A percentile compares a stretch with the other conserved stretches of the same genome.
These are phyloP conservation scores for Arabis alpina DNA, from an alignment of 345 rosid species.

Conservation along the genomic window DNA sequence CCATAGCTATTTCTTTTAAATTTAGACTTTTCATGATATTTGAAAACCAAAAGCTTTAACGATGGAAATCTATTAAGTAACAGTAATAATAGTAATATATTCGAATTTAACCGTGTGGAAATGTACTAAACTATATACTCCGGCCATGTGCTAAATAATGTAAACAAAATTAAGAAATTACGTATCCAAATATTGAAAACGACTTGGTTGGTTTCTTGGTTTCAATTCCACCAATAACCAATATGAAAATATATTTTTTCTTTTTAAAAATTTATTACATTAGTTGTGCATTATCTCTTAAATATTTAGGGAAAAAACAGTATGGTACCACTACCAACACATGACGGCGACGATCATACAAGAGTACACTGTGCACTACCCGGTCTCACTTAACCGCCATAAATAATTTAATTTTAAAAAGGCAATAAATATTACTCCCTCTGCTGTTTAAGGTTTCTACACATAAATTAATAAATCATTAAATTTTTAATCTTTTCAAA, in stretches of 20 bases:
- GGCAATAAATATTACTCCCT: too few relatives aligned
- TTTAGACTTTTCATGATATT: neutral
- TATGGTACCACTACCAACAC: conserved; percentile 6
- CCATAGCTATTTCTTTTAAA: too few relatives aligned
- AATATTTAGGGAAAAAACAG: neutral
- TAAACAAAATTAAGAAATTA: neutral
- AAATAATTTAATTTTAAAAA: neutral
- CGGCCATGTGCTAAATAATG: too few relatives aligned
- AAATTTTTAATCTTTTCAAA: too few relatives aligned
- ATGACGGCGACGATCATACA: neutral
- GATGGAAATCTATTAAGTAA: neutral
- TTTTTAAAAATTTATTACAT: neutral
- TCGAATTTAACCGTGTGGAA: neutral
- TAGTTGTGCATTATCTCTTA: neutral
- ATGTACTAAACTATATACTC: too few relatives aligned
- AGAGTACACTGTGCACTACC: neutral
- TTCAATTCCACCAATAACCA: neutral
- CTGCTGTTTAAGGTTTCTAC: too few relatives aligned
- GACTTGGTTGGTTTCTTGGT: conserved; percentile 10
- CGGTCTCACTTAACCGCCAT: conserved; percentile 1
- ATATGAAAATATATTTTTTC: neutral
- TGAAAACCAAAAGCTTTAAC: conserved; percentile 2
- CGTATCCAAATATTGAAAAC: neutral
- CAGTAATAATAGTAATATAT: neutral
- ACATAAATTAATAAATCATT: too few relatives aligned